Conservation (phyloP, 306 rosid genomes). For the Chamaecrista fasciculata region DNA sequence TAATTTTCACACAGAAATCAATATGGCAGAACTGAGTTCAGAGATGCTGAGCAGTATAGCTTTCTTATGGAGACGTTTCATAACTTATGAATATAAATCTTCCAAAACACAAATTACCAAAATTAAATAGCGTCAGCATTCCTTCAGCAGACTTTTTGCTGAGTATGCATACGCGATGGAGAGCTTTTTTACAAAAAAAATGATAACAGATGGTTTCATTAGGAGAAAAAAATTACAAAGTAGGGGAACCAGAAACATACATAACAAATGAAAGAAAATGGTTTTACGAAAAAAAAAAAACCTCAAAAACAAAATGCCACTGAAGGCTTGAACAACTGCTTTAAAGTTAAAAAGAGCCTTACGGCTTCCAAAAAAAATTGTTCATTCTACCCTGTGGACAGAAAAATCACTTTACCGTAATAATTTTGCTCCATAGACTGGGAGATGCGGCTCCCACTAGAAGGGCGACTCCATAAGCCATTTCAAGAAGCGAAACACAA, state of each 20-base stretch:
- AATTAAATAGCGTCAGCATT: not conserved
- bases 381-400: not conserved
- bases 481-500: constrained; percentile 81
- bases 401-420: constrained; percentile 53
- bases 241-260: not conserved
- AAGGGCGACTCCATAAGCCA: constrained; percentile 77
- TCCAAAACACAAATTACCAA: not conserved
- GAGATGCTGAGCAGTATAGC: constrained; percentile 13
- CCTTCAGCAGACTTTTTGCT: not conserved
- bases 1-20: constrained; percentile 17
- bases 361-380: not conserved
- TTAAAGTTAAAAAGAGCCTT: constrained; percentile 2
- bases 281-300: not conserved
- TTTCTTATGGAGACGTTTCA: constrained; percentile 13
- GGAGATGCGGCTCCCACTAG: constrained; percentile 72
- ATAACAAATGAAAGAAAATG: not conserved
- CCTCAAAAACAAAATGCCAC: not conserved
- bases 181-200: not conserved
- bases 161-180: not conserved
- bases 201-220: not conserved
- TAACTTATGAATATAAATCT: constrained; percentile 5
- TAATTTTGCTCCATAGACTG: constrained; percentile 67
- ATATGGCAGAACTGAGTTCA: not conserved
- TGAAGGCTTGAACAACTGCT: not conserved
- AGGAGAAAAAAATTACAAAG: not conserved